Evolutionary conservation across 768 basidiomycete genomes (phyloP), one percentile per base, ranked within the genome.

Genomic region (Tylopilus vinaceipallidus): DNA sequence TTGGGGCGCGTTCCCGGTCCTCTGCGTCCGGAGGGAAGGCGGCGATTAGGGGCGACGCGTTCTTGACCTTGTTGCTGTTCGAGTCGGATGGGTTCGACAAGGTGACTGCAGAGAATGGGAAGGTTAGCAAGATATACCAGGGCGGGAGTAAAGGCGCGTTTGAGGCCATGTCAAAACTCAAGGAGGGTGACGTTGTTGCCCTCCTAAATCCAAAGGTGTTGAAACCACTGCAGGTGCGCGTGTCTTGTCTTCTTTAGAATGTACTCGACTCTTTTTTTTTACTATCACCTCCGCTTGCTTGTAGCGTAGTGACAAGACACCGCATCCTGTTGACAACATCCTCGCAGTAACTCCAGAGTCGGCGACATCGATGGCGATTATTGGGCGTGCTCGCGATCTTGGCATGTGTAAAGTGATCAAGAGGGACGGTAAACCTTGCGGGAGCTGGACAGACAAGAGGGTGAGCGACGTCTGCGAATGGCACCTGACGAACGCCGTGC

Each of bases 141-240:
- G 95, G 97, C 0, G 95, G 95, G 3, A 93, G 91, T 56, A 82
- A 84, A 6, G 97, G 97, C 5, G 95, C 94, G 4, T 98, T 90
- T 61, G 97, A 98, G 66, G 75, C 79, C 42, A 82, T 89, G 72
- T 85, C 89, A 42, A 91, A 91, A 60, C 69, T 95, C 47, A 83
- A 82, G 51, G 88, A 93, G 56, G 97, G 97, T 2, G 86, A 91
- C 40, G 94, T 98, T 5, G 74, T 98, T 34, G 90, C 92, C 1
- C 75, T 99, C 35, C 72, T 98, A 17, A 97, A 95, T 60, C 93
- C 97, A 0, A 79, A 78, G 45, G 80, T 98, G 38, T 71, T 97
- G 49, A 90, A 90, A 60, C 94, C 94, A 11, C 86, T 88, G 54
- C 84, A 90, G 69, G 92, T 92, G 46, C 50, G 80, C 56, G 3